Evolutionary conservation across 2,329 filamentous ascomycete species (phyloP), one percentile per base, ranked within the genome.

Genomic region (Incumbomyces lentus): DNA sequence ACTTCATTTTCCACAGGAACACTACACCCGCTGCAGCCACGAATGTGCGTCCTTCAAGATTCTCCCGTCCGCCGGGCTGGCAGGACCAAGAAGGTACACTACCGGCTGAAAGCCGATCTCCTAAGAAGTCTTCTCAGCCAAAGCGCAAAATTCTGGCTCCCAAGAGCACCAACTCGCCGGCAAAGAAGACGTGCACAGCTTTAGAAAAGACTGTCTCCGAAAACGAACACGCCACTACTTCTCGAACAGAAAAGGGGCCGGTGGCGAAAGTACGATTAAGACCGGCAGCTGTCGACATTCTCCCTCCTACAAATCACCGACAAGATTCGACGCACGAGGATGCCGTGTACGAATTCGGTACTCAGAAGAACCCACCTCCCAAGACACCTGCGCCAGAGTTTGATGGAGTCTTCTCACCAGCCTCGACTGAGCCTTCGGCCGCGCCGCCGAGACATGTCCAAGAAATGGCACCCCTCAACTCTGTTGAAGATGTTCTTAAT

Each of bases 401-500:
- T 5, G 47, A 46, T 3, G 49, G 51, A 31, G 39, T 57, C 11
- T 33, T 57, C 12, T 58, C 55, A 7, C 55, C 55, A 2, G 22
- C 19, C 1, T 32, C 45, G 10, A 53, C 46, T 22, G 55, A 58
- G 35, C 53, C 54, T 26, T 55, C 54, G 7, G 22, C 22, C 22
- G 40, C 46, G 47, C 19, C 48, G 40, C 19, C 31, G 8, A 30
- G 46, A 11, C 42, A 32, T 12, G 33, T 34, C 5, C 46, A 48
- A 35, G 55, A 58, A 45, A 52, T 56, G 11, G 50, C 53, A 10
- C 31, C 54, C 5, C 40, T 49, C n/a, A 52, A 52, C 31, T 56
- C 54, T 13, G 53, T 58, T 6, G 56, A 58, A 44, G 56, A 58
- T 48, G 44, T 59, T 51, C 39, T 57, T 37, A 59, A 64, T 51